Percentiles rank a stretch among this genome's conserved stretches.
phyloP scores from a whole-genome alignment of 805 yeast genomes.

The Yarrowia divulgata region DNA sequence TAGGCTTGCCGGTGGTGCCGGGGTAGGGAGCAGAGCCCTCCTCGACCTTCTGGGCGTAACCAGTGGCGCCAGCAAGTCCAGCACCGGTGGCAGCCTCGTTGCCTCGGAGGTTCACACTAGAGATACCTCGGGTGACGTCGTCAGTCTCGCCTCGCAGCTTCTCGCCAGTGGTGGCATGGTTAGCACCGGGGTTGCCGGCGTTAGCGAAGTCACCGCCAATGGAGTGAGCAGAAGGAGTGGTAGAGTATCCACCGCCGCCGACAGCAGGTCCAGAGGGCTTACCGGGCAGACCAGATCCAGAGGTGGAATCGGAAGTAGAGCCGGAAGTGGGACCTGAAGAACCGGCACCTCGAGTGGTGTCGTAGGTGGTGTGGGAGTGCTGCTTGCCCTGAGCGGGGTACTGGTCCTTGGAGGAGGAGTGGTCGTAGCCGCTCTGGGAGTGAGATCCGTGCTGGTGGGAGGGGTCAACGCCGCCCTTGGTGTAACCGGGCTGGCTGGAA shows the following conservation, averaged over 20 bases:
- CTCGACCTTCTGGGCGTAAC: conserved; percentile 12
- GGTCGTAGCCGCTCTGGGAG: conserved; percentile 33
- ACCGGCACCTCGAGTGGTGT: conserved; percentile 1
- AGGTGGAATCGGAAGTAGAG: too few relatives aligned
- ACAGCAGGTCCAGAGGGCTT: conserved; percentile 18
- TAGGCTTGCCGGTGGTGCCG: neutral
- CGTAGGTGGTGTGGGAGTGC: conserved; percentile 24
- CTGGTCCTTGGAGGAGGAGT: conserved; percentile 15
- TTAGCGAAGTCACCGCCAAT: conserved; percentile 30
- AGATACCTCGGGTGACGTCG: conserved; percentile 27
- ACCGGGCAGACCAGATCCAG: too few relatives aligned
- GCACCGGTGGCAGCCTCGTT: conserved; percentile 18
- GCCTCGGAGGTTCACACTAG: conserved; percentile 26
- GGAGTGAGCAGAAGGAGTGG: conserved; percentile 12
- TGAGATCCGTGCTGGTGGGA: conserved; percentile 32
- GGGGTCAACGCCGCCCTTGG: neutral
- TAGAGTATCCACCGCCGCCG: conserved; percentile 26
- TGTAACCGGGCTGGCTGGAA: conserved; percentile 29
- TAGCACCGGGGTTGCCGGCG: conserved; percentile 25
- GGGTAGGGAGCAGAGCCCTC: conserved; percentile 5
- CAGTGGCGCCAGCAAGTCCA: conserved; percentile 30
- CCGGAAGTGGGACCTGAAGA: neutral
- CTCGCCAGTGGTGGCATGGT: conserved; percentile 19
- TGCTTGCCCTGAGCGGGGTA: conserved; percentile 35
- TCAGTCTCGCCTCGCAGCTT: conserved; percentile 37